Conservation (phyloP, 169 alveolate species). For the Cystoisospora suis region DNA sequence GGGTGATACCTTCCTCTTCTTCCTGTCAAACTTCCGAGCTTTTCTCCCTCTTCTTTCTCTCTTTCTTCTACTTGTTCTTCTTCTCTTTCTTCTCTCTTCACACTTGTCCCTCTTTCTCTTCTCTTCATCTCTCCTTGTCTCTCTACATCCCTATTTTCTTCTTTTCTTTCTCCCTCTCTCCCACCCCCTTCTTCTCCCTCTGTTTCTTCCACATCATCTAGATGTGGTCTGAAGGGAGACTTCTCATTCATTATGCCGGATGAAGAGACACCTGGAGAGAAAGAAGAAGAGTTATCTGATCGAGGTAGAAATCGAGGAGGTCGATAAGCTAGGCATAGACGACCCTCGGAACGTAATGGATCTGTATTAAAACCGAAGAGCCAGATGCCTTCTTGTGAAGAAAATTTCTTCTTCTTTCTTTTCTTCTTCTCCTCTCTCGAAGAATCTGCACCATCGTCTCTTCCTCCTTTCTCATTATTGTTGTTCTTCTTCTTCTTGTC, state of each 20-base stretch:
- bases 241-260: too few relatives aligned
- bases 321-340: slow-evolving; percentile 61
- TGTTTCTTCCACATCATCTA: too few relatives aligned
- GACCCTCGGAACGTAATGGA: slow-evolving; percentile 79
- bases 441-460: too few relatives aligned
- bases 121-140: too few relatives aligned
- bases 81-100: neutral
- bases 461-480: neutral
- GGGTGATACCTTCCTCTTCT: too few relatives aligned
- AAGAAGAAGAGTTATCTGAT: neutral
- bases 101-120: neutral
- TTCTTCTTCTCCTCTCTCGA: neutral
- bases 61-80: neutral
- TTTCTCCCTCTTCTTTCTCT: slow-evolving; percentile 2
- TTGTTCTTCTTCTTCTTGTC: neutral
- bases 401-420: neutral
- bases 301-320: neutral
- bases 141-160: too few relatives aligned
- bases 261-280: too few relatives aligned
- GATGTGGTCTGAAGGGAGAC: too few relatives aligned
- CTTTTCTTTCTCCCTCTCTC: too few relatives aligned
- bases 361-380: slow-evolving; percentile 80
- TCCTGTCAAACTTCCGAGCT: too few relatives aligned
- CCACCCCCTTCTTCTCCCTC: neutral
- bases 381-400: slow-evolving; percentile 49